These are phyloP conservation scores for Sclerotinia subarctica DNA, from an alignment of 2,329 filamentous ascomycete genomes.

Conservation along the genomic window DNA sequence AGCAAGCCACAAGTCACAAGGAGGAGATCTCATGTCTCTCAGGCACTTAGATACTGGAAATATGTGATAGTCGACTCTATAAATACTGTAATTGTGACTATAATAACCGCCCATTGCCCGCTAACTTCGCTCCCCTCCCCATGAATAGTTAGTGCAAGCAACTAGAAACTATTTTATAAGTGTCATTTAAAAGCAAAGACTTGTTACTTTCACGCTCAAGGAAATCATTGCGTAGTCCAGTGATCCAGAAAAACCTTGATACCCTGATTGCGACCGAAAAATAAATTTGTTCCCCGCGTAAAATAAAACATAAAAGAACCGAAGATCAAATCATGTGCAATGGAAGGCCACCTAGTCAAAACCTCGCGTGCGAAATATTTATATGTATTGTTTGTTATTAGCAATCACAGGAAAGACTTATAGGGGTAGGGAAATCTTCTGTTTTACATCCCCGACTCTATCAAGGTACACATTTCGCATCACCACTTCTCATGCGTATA, in stretches of 20 bases:
- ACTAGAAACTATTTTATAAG: too few relatives aligned
- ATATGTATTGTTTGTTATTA: background rate
- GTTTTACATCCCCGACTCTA: background rate
- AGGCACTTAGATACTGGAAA: too few relatives aligned
- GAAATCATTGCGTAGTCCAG: background rate
- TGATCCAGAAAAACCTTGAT: fast-evolving
- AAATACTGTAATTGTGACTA: too few relatives aligned
- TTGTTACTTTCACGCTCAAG: background rate
- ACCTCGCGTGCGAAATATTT: too few relatives aligned
- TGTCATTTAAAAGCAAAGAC: background rate
- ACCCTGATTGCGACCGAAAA: background rate
- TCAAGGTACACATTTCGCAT: too few relatives aligned
- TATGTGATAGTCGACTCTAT: too few relatives aligned
- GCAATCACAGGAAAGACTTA: background rate
- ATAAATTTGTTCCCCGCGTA: background rate
- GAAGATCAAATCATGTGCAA: background rate
- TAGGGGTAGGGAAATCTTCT: background rate
- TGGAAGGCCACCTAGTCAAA: background rate
- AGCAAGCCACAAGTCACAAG: background rate
- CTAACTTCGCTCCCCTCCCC: too few relatives aligned
- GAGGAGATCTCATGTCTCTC: too few relatives aligned
- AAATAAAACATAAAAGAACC: background rate
- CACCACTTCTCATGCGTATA: too few relatives aligned
- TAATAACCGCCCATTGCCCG: too few relatives aligned
- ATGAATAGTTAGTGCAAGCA: too few relatives aligned